Base-by-base conservation (phyloP, 2,329 filamentous ascomycete genomes). In the Diaporthe citriasiana region DNA sequence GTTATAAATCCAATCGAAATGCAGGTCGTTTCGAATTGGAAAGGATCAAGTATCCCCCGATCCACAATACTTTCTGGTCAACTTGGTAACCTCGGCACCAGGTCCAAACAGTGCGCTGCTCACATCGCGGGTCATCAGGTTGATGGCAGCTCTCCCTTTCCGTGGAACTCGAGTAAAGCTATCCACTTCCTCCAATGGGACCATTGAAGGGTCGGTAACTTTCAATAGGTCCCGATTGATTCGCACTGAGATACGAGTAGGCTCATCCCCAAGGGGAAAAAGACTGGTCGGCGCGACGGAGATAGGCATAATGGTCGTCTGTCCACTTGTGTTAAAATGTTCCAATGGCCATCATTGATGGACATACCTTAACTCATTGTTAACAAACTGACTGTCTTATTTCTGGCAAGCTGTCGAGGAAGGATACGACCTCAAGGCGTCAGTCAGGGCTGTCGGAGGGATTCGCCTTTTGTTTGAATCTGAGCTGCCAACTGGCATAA, bases 171-270 rank as follows among this genome's bases (percentile, higher is more conserved):
- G 33, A 17, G 3, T 13, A n/a, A 59, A 59, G 22, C 55, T 40
- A 25, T 59, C 22, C 2, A 22, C 55, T 40, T 59, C 33, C 22
- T 59, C 33, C 15, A 38, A 59, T 25, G 33, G 56, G 56, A 25
- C 56, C 33, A 59, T 25, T 22, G 56, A 59, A n/a, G 19, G 33
- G 22, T 59, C 56, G 25, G 40, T 38, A 13, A 40, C 3, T 40
- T 59, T 40, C 22, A 59, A 59, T 10, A 59, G 56, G 22, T 59
- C 56, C 56, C 33, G 56, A 13, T 17, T 40, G 25, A 59, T 59
- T n/a, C 56, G 56, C 33, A 59, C 56, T 59, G 33, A 59, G 56
- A 38, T 25, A 13, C 55, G 55, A 40, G 55, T 59, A 3, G 33
- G 55, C 33, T 40, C 55, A 25, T 59, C 33, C 33, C 55, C 55